Evolutionary conservation across 2,329 filamentous ascomycete genomes (phyloP).

Genomic region (Alternaria arbusti): DNA sequence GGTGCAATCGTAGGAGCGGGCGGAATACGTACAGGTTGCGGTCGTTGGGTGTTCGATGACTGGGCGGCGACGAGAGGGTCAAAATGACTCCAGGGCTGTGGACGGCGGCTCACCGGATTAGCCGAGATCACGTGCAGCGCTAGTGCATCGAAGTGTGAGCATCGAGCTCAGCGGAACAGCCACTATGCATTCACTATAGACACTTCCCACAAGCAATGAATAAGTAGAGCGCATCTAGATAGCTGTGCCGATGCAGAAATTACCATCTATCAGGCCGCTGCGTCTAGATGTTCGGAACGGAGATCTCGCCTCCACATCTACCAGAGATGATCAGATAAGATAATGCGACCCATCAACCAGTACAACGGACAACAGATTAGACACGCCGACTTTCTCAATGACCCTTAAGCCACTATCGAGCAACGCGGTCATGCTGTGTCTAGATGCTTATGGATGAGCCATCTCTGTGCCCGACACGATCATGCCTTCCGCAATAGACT

Average conservation of each 20-base stretch:
- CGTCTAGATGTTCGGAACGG: neutral
- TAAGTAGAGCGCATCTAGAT: neutral
- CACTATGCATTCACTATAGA: neutral
- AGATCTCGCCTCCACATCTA: neutral
- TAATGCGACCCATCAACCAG: conserved; percentile 3
- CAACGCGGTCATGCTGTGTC: neutral
- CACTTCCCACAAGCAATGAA: neutral
- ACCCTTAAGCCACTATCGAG: neutral
- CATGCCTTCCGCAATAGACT: neutral
- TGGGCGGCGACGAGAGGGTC: conserved; percentile 32
- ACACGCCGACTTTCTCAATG: neutral
- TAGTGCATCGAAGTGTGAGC: neutral
- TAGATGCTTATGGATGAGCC: neutral
- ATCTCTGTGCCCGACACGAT: neutral
- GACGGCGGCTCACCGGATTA: conserved; percentile 20
- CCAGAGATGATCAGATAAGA: conserved; percentile 13
- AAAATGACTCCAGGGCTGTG: conserved; percentile 14
- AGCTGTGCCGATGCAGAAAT: neutral
- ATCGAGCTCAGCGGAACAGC: neutral
- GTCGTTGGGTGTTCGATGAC: conserved; percentile 42
- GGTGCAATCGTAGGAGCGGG: conserved; percentile 1
- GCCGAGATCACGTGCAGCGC: conserved; percentile 31
- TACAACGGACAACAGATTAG: neutral
- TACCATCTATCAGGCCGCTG: neutral
- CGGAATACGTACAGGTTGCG: conserved; percentile 45